phyloP scores from a whole-genome alignment of 169 alveolate genomes.

The Babesia bigemina region DNA sequence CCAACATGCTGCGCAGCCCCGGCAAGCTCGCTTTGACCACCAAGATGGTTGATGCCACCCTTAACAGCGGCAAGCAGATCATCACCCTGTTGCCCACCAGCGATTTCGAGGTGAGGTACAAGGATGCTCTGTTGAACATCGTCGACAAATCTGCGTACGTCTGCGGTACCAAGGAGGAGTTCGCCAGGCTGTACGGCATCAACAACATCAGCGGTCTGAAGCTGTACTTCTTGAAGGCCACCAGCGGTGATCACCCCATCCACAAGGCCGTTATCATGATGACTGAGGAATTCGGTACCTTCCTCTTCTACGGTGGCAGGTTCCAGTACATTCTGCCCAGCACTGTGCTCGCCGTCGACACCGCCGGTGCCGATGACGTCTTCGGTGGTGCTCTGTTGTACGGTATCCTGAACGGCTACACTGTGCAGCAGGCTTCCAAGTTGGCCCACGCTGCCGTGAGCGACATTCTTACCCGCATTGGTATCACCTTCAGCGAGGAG shows the following conservation, averaged over 20 bases:
- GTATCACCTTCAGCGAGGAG: not conserved
- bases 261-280: constrained; percentile 3
- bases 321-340: not conserved
- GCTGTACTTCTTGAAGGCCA: not conserved
- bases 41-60: constrained; percentile 21
- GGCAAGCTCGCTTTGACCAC: not conserved
- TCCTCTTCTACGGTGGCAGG: constrained; percentile 2
- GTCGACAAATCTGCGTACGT: constrained; percentile 24
- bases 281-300: not conserved
- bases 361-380: constrained; percentile 9
- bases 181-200: constrained; percentile 1
- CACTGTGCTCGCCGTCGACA: not conserved
- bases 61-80: constrained; percentile 13
- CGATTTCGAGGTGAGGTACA: not conserved
- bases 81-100: constrained; percentile 24
- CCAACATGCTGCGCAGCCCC: constrained; percentile 1
- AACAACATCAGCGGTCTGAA: not conserved
- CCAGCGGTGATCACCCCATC: not conserved
- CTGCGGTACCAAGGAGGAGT: constrained; percentile 26
- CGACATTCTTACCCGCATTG: not conserved
- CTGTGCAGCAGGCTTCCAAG: constrained; percentile 7
- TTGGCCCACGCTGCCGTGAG: constrained; percentile 1
- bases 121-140: constrained; percentile 3
- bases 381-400: constrained; percentile 9
- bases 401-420: constrained; percentile 12